Evolutionary conservation across 139 green algal genomes (phyloP).

Genomic region (Volvox africanus): DNA sequence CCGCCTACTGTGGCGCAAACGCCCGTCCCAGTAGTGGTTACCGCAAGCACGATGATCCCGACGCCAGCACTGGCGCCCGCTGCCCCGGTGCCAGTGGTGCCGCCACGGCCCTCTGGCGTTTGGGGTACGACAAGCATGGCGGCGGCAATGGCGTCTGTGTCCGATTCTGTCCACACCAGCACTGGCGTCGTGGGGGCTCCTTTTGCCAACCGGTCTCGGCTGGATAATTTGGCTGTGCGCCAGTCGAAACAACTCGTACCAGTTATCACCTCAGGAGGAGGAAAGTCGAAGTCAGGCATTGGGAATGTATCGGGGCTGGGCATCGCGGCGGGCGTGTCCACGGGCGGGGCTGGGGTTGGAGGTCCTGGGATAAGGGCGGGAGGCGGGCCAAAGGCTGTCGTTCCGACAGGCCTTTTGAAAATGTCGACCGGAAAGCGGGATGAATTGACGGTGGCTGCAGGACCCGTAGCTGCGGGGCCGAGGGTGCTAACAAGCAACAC

Average conservation of each 20-base stretch:
- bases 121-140: conserved; percentile 5
- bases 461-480: not conserved
- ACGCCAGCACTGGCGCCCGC: not conserved
- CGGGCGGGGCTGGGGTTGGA: not conserved
- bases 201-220: conserved; percentile 2
- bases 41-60: not conserved
- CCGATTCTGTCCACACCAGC: not conserved
- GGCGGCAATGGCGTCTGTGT: not conserved
- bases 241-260: conserved; percentile 66
- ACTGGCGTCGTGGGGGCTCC: not conserved
- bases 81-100: not conserved
- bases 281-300: conserved; percentile 12
- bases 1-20: not conserved
- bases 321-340: not conserved
- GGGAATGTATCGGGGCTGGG: not conserved
- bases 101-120: not conserved
- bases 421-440: not conserved
- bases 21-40: not conserved
- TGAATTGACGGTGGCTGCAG: not conserved
- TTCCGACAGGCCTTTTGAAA: not conserved
- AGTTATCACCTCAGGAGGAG: conserved; percentile 20
- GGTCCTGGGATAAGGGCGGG: not conserved
- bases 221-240: conserved; percentile 50
- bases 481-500: not conserved
- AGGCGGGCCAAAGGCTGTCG: not conserved